Evolutionary conservation across 164 flowering plant species (phyloP).

Genomic region (Vitis vinifera): DNA sequence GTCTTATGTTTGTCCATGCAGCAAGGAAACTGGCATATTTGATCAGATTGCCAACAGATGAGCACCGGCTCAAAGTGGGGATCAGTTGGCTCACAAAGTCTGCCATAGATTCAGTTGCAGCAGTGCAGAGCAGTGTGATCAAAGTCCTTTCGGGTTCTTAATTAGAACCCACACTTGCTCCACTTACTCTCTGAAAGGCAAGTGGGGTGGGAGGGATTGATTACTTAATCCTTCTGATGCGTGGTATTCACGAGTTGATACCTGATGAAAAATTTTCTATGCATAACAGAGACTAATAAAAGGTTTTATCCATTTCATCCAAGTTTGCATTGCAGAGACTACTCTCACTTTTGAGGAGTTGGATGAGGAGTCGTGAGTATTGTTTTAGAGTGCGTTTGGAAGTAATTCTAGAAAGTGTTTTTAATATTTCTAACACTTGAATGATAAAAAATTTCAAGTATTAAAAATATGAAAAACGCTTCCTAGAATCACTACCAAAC

Average conservation of each 20-base stretch:
- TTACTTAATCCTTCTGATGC: not conserved
- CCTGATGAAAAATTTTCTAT: not conserved
- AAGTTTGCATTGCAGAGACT: too few species aligned
- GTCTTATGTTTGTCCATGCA: conserved; percentile 30
- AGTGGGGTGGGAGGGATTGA: too few species aligned
- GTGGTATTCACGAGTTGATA: not conserved
- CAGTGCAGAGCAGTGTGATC: conserved; percentile 58
- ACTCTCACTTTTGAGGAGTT: too few species aligned
- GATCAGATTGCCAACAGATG: conserved; percentile 87
- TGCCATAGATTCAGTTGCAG: conserved; percentile 75
- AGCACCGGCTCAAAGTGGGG: conserved; percentile 87
- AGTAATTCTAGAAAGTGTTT: too few species aligned
- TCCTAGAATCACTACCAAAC: too few species aligned
- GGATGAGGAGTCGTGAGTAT: too few species aligned
- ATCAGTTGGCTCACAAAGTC: conserved; percentile 86
- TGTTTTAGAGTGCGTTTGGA: too few species aligned
- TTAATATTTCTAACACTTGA: too few species aligned
- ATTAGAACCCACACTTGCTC: not conserved
- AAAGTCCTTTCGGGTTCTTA: conserved; percentile 51
- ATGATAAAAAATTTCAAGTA: too few species aligned
- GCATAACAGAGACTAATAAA: too few species aligned
- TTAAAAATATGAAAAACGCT: too few species aligned
- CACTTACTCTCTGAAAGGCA: not conserved
- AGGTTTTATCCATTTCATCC: too few species aligned
- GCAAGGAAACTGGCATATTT: conserved; percentile 91